A percentile compares a stretch with the other conserved stretches of the same genome.
phyloP scores from a whole-genome alignment of 441 rosid species.

The Populus trichocarpa region DNA sequence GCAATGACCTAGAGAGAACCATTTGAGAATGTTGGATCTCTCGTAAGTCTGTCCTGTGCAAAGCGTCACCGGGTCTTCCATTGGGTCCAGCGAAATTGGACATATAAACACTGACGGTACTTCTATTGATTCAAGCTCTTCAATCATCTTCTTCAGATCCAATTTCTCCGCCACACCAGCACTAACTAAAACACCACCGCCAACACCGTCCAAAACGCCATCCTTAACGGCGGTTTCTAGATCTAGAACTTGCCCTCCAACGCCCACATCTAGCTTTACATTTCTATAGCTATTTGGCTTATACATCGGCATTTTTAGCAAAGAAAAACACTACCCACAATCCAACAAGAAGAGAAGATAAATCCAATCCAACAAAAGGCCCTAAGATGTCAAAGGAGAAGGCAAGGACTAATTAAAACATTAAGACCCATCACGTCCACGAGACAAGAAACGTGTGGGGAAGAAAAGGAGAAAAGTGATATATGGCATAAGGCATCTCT shows the following conservation, averaged over 20 bases:
- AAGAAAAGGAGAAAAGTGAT: constrained; percentile 20
- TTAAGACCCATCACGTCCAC: constrained; percentile 18
- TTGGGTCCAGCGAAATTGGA: constrained; percentile 91
- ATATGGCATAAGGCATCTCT: constrained; percentile 2
- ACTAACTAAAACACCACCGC: constrained; percentile 27
- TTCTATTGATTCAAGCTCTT: constrained; percentile 65
- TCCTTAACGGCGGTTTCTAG: constrained; percentile 84
- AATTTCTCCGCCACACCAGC: constrained; percentile 46
- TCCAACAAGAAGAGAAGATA: not conserved
- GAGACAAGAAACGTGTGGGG: constrained; percentile 40
- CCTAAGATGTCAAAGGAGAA: constrained; percentile 5
- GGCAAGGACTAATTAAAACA: constrained; percentile 18
- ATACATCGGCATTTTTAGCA: constrained; percentile 23
- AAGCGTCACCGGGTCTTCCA: constrained; percentile 93
- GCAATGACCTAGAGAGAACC: constrained; percentile 72
- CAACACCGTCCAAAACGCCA: constrained; percentile 68
- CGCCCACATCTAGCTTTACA: constrained; percentile 44
- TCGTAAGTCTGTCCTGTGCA: constrained; percentile 96
- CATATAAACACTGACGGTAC: constrained; percentile 86
- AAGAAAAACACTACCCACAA: not conserved
- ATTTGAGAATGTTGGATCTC: constrained; percentile 77
- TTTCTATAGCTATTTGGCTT: constrained; percentile 37
- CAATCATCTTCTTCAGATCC: constrained; percentile 79
- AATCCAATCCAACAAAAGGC: constrained; percentile 32
- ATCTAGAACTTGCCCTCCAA: constrained; percentile 75